Percentiles rank a stretch among this genome's conserved stretches.
These are phyloP conservation scores for Mycotypha africana DNA, from an alignment of 371 early-diverging fungal genomes.

Conservation along the genomic window DNA sequence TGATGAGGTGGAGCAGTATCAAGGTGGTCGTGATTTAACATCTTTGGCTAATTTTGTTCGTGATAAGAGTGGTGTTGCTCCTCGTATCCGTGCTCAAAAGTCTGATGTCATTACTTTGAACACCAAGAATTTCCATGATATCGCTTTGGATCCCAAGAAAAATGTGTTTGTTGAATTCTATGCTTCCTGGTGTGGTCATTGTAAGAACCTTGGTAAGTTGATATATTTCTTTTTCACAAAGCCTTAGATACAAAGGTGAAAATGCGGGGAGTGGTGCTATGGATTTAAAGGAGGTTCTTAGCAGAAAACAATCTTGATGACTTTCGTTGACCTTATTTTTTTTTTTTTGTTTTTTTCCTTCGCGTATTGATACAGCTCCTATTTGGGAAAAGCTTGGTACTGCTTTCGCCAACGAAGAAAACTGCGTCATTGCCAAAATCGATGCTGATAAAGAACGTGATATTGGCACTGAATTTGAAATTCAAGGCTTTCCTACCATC, in stretches of 20 bases:
- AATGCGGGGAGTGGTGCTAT: no score
- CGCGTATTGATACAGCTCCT: conserved; percentile 39
- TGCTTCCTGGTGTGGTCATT: conserved; percentile 87
- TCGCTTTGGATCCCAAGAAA: conserved; percentile 55
- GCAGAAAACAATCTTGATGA: no score
- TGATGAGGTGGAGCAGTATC: conserved; percentile 72
- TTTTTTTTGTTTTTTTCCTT: no score
- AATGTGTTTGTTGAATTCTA: conserved; percentile 80
- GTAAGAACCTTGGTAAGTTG: conserved; percentile 60
- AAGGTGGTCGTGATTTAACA: conserved; percentile 78
- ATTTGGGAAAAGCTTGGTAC: conserved; percentile 57
- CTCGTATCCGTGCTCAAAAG: conserved; percentile 58
- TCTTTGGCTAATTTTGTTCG: conserved; percentile 67
- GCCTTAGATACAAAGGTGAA: no score
- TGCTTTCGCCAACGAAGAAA: conserved; percentile 44
- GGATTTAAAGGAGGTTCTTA: no score
- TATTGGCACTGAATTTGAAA: conserved; percentile 53
- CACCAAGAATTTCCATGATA: conserved; percentile 60
- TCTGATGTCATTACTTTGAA: conserved; percentile 62
- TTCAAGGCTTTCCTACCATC: conserved; percentile 81
- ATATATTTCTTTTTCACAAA: no score
- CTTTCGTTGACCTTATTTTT: no score
- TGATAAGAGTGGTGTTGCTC: conserved; percentile 66
- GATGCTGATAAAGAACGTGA: conserved; percentile 71
- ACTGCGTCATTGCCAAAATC: conserved; percentile 80